Conservation (phyloP, 1,284 basidiomycete species). For the Cutaneotrichosporon dermatis region DNA sequence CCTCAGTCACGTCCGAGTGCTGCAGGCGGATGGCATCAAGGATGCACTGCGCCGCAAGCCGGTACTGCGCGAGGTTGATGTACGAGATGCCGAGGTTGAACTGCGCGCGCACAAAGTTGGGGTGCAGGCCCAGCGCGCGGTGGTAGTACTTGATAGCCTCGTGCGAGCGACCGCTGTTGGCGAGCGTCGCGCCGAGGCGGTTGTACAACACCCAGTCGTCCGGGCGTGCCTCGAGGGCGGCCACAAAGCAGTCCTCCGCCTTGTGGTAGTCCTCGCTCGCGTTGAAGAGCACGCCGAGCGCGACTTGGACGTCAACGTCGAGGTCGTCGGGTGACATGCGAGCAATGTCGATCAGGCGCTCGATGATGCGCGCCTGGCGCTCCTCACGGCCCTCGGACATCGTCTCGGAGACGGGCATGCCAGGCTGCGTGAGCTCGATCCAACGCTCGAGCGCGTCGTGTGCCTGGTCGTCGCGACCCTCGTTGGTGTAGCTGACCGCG, state of each 20-base stretch:
- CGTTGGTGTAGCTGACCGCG: slow-evolving; percentile 88
- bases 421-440: slow-evolving; percentile 52
- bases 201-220: slow-evolving; percentile 96
- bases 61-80: slow-evolving; percentile 78
- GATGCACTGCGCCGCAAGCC: slow-evolving; percentile 77
- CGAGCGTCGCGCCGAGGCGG: slow-evolving; percentile 90
- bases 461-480: slow-evolving; percentile 67
- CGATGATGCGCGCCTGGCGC: slow-evolving; percentile 36
- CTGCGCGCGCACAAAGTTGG: slow-evolving; percentile 85
- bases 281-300: slow-evolving; percentile 89
- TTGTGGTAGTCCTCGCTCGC: slow-evolving; percentile 87
- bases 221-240: slow-evolving; percentile 81
- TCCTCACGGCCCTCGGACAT: slow-evolving; percentile 16
- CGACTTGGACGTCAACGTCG: slow-evolving; percentile 93
- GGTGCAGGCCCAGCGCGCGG: slow-evolving; percentile 82
- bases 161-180: slow-evolving; percentile 78
- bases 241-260: slow-evolving; percentile 89
- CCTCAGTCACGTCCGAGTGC: slow-evolving; percentile 65
- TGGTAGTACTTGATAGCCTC: slow-evolving; percentile 87
- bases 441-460: slow-evolving; percentile 78
- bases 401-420: slow-evolving; percentile 6
- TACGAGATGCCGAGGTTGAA: slow-evolving; percentile 89
- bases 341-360: slow-evolving; percentile 49
- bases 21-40: slow-evolving; percentile 80
- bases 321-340: slow-evolving; percentile 54